Conservation (phyloP, 768 basidiomycete species). For the Boletus eberwhitei region DNA sequence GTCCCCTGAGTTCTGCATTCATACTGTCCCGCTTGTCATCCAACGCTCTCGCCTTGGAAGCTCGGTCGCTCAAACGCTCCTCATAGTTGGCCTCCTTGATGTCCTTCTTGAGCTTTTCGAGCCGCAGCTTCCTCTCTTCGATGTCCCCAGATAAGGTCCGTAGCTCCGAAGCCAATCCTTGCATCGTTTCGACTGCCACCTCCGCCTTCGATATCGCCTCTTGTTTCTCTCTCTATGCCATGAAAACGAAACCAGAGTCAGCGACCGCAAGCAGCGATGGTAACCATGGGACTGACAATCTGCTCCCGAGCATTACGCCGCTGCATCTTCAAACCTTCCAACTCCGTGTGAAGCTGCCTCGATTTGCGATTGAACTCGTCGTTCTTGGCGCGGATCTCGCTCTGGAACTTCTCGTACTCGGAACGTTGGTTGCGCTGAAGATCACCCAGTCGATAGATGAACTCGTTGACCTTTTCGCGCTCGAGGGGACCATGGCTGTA, state of each 20-base stretch:
- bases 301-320: conserved; percentile 50
- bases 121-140: conserved; percentile 60
- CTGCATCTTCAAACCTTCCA: conserved; percentile 53
- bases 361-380: conserved; percentile 65
- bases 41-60: conserved; percentile 48
- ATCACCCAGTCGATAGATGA: conserved; percentile 62
- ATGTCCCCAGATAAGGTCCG: conserved; percentile 57
- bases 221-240: conserved; percentile 47
- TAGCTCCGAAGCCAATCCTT: conserved; percentile 52
- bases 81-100: conserved; percentile 65
- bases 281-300: conserved; percentile 41
- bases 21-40: conserved; percentile 71
- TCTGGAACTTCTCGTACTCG: conserved; percentile 69
- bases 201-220: conserved; percentile 51
- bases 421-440: conserved; percentile 58
- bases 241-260: background rate
- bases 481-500: conserved; percentile 70
- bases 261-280: background rate
- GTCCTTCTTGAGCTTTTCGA: conserved; percentile 58
- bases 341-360: conserved; percentile 51
- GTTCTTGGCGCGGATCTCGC: conserved; percentile 50
- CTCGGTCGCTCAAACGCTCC: conserved; percentile 53
- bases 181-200: conserved; percentile 51
- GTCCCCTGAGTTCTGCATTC: conserved; percentile 62
- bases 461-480: conserved; percentile 68